phyloP scores from a whole-genome alignment of 805 yeast genomes.

The Cyberlindnera meyerae region DNA sequence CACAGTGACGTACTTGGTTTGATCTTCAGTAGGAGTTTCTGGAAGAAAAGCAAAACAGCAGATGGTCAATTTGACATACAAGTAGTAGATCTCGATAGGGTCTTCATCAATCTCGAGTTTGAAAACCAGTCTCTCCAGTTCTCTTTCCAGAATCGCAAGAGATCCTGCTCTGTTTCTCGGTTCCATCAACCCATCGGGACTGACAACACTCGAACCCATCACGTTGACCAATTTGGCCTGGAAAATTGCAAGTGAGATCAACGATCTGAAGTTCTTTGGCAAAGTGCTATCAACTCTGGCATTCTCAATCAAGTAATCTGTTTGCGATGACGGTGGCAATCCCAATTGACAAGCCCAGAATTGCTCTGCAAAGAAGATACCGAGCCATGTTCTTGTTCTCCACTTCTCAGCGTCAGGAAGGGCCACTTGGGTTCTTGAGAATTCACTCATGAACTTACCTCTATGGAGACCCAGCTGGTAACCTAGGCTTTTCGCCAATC shows the following conservation, averaged over 20 bases:
- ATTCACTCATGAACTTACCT: slow-evolving; percentile 87
- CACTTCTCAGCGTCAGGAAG: slow-evolving; percentile 89
- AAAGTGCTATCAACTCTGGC: slow-evolving; percentile 61
- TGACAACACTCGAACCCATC: slow-evolving; percentile 80
- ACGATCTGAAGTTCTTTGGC: slow-evolving; percentile 67
- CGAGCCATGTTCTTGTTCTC: slow-evolving; percentile 92
- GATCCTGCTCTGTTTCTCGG: slow-evolving; percentile 80
- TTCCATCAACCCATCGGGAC: slow-evolving; percentile 87
- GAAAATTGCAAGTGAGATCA: slow-evolving; percentile 71
- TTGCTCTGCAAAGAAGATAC: slow-evolving; percentile 82
- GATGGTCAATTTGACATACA: slow-evolving; percentile 74
- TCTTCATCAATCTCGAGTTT: slow-evolving; percentile 62
- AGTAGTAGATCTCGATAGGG: slow-evolving; percentile 69
- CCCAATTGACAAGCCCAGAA: slow-evolving; percentile 88
- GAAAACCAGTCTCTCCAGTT: slow-evolving; percentile 65
- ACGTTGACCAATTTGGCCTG: slow-evolving; percentile 79
- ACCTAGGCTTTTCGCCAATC: slow-evolving; percentile 78
- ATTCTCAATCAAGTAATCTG: slow-evolving; percentile 76
- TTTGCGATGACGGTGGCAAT: slow-evolving; percentile 78
- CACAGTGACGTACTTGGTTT: slow-evolving; percentile 73
- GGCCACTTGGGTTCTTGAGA: slow-evolving; percentile 82
- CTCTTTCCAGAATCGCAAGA: slow-evolving; percentile 70
- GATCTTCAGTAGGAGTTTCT: slow-evolving; percentile 85
- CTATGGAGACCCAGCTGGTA: slow-evolving; percentile 86
- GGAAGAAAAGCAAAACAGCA: slow-evolving; percentile 88